Evolutionary conservation across 768 basidiomycete species (phyloP).

Genomic region (Leccinellum albellum): DNA sequence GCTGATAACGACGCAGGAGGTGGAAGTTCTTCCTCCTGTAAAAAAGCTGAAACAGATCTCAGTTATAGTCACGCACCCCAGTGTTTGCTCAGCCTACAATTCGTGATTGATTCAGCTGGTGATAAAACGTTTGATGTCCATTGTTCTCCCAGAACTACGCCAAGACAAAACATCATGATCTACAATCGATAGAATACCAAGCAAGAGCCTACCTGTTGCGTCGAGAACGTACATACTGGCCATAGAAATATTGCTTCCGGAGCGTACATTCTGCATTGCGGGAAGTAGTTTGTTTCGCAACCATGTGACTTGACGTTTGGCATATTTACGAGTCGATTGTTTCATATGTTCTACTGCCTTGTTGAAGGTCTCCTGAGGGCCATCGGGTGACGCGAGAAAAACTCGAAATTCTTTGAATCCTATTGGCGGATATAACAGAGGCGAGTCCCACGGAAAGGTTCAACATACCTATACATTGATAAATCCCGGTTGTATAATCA

Average conservation of each 20-base stretch:
- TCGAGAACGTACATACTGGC: slow-evolving; percentile 58
- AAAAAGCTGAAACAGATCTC: slow-evolving; percentile 41
- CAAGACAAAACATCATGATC: slow-evolving; percentile 1
- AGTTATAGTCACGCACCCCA: not conserved
- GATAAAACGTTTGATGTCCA: slow-evolving; percentile 59
- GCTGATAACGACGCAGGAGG: slow-evolving; percentile 56
- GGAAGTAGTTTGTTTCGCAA: slow-evolving; percentile 87
- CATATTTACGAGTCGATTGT: slow-evolving; percentile 82
- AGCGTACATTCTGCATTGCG: slow-evolving; percentile 46
- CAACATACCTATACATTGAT: slow-evolving; percentile 82
- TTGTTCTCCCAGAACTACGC: slow-evolving; percentile 45
- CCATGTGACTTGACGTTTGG: slow-evolving; percentile 90
- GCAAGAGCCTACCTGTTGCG: slow-evolving; percentile 54
- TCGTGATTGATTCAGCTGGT: slow-evolving; percentile 45
- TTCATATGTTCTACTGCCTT: slow-evolving; percentile 78
- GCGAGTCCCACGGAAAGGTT: not conserved
- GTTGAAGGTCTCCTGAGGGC: slow-evolving; percentile 41
- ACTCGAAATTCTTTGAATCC: slow-evolving; percentile 89
- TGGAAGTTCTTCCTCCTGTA: slow-evolving; percentile 46
- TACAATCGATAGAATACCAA: not conserved
- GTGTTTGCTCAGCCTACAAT: slow-evolving; percentile 36
- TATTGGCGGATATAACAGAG: slow-evolving; percentile 31
- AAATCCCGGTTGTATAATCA: slow-evolving; percentile 82
- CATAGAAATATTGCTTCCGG: slow-evolving; percentile 18
- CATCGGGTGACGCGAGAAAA: slow-evolving; percentile 49